Evolutionary conservation across 1,284 basidiomycete genomes (phyloP), one percentile per base, ranked within the genome.

Genomic region (Puccinia novopanici): DNA sequence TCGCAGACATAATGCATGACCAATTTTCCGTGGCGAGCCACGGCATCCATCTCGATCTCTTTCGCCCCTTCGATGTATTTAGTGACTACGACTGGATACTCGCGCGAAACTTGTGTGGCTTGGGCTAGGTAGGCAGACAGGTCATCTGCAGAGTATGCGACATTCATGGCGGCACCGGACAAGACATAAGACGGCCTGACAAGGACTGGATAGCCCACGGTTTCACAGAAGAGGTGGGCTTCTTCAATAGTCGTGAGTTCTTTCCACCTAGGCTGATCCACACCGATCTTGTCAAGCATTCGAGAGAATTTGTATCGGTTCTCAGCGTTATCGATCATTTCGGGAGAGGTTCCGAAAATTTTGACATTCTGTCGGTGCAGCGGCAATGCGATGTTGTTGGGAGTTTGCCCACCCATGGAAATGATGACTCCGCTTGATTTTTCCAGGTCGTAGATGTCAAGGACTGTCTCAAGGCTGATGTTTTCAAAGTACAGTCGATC

Each of bases 291-390:
- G 86, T 99, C 97, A 81, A 98, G 88, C 87, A 98, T 90, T 82
- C 96, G 93, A 79, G 96, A 98, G 89, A 99, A 99, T 88, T 99
- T 99, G 92, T 94, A 98, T 82, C 97, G 90, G 87, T 99, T 98
- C 89, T 99, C 96, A 34, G 96, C 96, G 42, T 94, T 98, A 86
- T 99, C 97, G 84, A 99, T 99, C 94, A 98, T 98, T 88, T 98
- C 96, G 10, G 96, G 96, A 40, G 95, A 98, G 0, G 96, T 99
- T 76, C 97, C 96, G 84, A 96, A 94, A 82, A 99, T 95, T 88
- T 96, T 95, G 87, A 98, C 95, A 84, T 96, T 96, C 87, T 98
- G 93, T 83, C 95, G 93, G 87, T 92, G 91, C 37, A 99, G 88
- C 3, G 93, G 93, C 59, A 98, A 89, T 3, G 97, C 95, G 83